Evolutionary conservation across 768 basidiomycete genomes (phyloP).

Genomic region (Lactarius trivialis): DNA sequence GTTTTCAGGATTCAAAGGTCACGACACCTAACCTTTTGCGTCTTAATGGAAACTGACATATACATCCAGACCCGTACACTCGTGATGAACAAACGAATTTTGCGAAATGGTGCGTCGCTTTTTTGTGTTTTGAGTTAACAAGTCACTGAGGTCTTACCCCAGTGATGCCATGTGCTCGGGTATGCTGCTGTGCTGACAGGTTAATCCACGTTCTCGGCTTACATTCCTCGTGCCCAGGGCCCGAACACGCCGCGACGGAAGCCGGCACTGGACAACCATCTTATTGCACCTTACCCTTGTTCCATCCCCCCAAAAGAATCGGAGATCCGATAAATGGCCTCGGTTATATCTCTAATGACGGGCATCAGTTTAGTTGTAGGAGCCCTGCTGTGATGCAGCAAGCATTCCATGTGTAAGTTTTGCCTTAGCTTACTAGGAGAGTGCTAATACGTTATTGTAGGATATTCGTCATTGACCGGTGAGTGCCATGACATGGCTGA

Average conservation of each 20-base stretch:
- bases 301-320: constrained; percentile 38
- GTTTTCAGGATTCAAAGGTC: constrained; percentile 47
- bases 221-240: constrained; percentile 31
- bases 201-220: neutral
- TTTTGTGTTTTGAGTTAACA: neutral
- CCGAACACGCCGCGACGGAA: constrained; percentile 38
- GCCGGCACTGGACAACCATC: constrained; percentile 39
- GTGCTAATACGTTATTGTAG: constrained; percentile 25
- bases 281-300: constrained; percentile 47
- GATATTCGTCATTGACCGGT: constrained; percentile 50
- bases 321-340: constrained; percentile 27
- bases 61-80: constrained; percentile 46
- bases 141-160: neutral
- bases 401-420: constrained; percentile 53
- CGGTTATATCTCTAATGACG: constrained; percentile 50
- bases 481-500: neutral
- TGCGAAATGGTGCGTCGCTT: constrained; percentile 40
- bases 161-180: constrained; percentile 51
- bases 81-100: constrained; percentile 48
- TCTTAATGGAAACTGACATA: neutral
- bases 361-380: constrained; percentile 47
- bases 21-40: neutral
- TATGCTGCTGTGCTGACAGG: constrained; percentile 18
- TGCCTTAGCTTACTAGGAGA: neutral
- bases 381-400: constrained; percentile 47